phyloP scores from a whole-genome alignment of 192 early-diverging fungal species.

The Entophlyctis luteolus region DNA sequence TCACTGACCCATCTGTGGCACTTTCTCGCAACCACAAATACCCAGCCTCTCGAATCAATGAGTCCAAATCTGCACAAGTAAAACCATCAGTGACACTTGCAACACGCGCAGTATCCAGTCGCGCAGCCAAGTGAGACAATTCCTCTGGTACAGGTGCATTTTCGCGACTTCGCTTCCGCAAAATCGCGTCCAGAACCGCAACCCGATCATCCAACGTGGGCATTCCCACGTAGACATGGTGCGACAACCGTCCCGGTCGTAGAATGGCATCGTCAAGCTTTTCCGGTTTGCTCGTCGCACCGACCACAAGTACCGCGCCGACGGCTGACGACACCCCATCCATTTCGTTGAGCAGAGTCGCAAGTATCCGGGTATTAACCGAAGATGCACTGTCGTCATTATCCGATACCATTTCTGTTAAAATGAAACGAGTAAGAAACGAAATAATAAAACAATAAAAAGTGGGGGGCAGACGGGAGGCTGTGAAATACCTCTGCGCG shows the following conservation, averaged over 20 bases:
- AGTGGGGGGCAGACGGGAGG: too few species aligned
- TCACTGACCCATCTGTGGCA: not conserved
- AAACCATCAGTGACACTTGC: slow-evolving; percentile 56
- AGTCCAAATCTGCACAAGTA: slow-evolving; percentile 61
- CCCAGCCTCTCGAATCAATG: slow-evolving; percentile 31
- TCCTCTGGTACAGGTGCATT: too few species aligned
- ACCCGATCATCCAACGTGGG: slow-evolving; percentile 46
- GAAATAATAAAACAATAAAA: not conserved
- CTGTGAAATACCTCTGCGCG: slow-evolving; percentile 70
- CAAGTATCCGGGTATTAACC: slow-evolving; percentile 84
- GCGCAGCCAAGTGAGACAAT: slow-evolving; percentile 32
- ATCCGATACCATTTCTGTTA: too few species aligned
- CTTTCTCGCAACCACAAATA: not conserved
- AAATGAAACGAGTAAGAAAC: too few species aligned
- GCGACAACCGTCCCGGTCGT: slow-evolving; percentile 77
- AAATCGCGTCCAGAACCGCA: slow-evolving; percentile 55
- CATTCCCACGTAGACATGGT: slow-evolving; percentile 65
- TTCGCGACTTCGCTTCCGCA: not conserved
- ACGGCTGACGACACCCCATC: slow-evolving; percentile 83
- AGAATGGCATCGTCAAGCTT: slow-evolving; percentile 83
- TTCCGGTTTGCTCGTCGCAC: slow-evolving; percentile 72
- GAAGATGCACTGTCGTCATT: slow-evolving; percentile 57
- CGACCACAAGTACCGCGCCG: slow-evolving; percentile 80
- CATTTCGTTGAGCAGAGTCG: slow-evolving; percentile 89
- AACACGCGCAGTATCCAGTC: slow-evolving; percentile 47